A percentile compares a stretch with the other conserved stretches of the same genome.
These are phyloP conservation scores for Fusarium sp. DNA, from an alignment of 2,329 filamentous ascomycete genomes.

Conservation along the genomic window DNA sequence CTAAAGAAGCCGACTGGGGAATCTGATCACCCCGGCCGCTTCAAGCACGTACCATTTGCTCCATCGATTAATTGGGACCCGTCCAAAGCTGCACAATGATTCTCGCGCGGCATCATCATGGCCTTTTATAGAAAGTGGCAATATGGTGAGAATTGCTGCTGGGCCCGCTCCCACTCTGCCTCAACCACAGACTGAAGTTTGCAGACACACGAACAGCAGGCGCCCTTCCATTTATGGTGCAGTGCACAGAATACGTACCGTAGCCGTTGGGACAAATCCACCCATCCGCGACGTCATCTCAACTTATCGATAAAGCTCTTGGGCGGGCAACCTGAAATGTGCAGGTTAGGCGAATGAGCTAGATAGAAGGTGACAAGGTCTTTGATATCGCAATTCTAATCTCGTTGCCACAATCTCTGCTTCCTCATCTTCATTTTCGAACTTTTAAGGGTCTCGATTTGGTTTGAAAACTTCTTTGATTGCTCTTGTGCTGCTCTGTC, in stretches of 20 bases:
- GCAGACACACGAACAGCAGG: conserved; percentile 19
- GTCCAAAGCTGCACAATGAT: conserved; percentile 37
- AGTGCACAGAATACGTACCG: conserved; percentile 42
- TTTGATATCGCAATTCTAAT: conserved; percentile 43
- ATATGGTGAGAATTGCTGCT: conserved; percentile 25
- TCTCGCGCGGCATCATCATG: conserved; percentile 36
- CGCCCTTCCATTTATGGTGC: conserved; percentile 30
- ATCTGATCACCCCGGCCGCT: conserved; percentile 32
- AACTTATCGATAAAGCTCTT: conserved; percentile 52
- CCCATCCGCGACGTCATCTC: conserved; percentile 48
- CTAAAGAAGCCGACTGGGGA: conserved; percentile 39
- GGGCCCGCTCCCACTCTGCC: conserved; percentile 28
- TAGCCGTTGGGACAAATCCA: conserved; percentile 45
- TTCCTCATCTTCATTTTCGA: conserved; percentile 33
- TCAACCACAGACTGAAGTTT: conserved; percentile 32
- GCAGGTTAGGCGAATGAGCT: conserved; percentile 36
- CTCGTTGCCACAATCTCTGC: conserved; percentile 36
- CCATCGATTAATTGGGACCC: conserved; percentile 20
- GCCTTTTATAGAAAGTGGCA: conserved; percentile 32
- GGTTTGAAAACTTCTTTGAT: conserved; percentile 22
- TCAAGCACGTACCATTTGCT: conserved; percentile 26
- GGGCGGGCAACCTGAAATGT: conserved; percentile 32
- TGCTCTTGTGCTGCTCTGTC: conserved; percentile 16
- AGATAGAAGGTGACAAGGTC: conserved; percentile 46
- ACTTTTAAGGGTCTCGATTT: conserved; percentile 32